Conservation (phyloP, 1,284 basidiomycete genomes). For the Vanrija sp. region DNA sequence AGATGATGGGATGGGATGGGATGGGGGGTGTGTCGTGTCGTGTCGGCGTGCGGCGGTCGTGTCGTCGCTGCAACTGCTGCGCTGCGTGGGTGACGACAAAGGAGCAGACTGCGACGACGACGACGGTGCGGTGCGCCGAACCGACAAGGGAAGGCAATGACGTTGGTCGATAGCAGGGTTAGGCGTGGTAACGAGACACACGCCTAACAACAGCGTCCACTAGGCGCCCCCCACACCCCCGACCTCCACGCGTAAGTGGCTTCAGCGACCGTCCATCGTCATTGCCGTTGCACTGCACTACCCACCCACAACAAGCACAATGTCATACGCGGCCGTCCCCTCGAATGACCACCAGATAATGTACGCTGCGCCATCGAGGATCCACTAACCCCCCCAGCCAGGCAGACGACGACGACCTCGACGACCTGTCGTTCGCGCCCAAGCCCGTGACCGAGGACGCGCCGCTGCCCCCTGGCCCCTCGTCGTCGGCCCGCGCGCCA, state of each 20-base stretch:
- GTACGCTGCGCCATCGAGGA: slow-evolving; percentile 13
- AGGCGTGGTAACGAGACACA: background rate
- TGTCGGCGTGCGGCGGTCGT: too few species aligned
- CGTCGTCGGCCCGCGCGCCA: slow-evolving; percentile 11
- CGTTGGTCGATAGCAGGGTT: background rate
- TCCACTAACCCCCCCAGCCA: slow-evolving; percentile 31
- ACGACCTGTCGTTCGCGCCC: slow-evolving; percentile 43
- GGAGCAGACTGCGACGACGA: too few species aligned
- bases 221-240: background rate
- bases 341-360: slow-evolving; percentile 28
- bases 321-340: slow-evolving; percentile 29
- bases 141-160: background rate
- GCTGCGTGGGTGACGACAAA: too few species aligned
- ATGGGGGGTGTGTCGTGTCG: background rate
- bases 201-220: slow-evolving; percentile 2
- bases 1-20: background rate
- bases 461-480: background rate
- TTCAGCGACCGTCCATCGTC: background rate
- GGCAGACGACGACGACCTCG: slow-evolving; percentile 50
- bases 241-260: background rate
- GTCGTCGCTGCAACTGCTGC: too few species aligned
- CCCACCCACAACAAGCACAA: slow-evolving; percentile 7
- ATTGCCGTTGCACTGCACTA: background rate
- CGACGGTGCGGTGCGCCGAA: too few species aligned
- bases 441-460: background rate